Evolutionary conservation across 2,329 filamentous ascomycete genomes (phyloP), one percentile per base, ranked within the genome.

Genomic region (Fusarium solani-melongenae): DNA sequence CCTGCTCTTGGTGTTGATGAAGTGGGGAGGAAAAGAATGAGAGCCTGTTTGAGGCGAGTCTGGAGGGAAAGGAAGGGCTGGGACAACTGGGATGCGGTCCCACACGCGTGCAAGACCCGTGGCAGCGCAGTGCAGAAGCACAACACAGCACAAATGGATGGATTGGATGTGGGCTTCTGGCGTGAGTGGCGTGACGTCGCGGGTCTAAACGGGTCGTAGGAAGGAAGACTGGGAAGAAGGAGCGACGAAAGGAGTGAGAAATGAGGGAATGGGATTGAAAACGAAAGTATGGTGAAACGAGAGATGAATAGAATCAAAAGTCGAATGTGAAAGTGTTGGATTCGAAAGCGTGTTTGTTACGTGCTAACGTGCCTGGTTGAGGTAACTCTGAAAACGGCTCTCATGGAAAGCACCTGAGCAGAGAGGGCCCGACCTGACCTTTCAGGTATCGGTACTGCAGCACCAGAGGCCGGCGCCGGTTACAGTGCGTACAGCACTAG

Each of bases 21-120:
- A 62, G 76, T 67, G 75, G 65, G 66, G 70, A 74, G 53, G 69
- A 64, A 67, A 64, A 58, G 70, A 73, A 70, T 49, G 68, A 64
- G 67, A 59, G 65, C 55, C 66, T 63, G 65, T 74, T 74, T 63
- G 53, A 74, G 69, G 70, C 44, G 53, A 70, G 62, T 64, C 53
- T 46, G 66, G 67, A 72, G 61, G 58, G 34, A 34, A 56, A 51
- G 66, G 44, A 49, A 70, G 62, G 67, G 62, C 62, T 66, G 53
- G 49, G 61, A 66, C 68, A 69, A 66, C 71, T 56, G 33, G 68
- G 71, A 74, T 74, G 61, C 46, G 62, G 71, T 74, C 68, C 71
- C 71, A 74, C 71, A 62, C 51, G 38, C 53, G 20, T 20, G 51
- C 51, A 56, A 66, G 61, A 56, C 61, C 49, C 29, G 57, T 59